Percentiles rank a stretch among this genome's conserved stretches.
phyloP scores from a whole-genome alignment of 495 filamentous ascomycete species.

The Ascodesmis nigricans region DNA sequence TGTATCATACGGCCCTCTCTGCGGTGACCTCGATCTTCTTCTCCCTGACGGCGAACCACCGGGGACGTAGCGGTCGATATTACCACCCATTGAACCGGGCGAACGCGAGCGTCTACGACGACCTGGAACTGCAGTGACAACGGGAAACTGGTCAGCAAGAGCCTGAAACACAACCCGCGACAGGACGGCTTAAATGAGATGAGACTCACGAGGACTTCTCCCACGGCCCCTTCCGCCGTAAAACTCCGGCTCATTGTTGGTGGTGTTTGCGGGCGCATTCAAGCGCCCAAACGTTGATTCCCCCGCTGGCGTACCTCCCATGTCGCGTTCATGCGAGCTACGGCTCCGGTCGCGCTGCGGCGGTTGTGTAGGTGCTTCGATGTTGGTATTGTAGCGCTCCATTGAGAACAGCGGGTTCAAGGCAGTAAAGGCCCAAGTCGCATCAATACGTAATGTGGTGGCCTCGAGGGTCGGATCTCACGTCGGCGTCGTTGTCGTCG shows the following conservation, averaged over 20 bases:
- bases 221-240: slow-evolving; percentile 19
- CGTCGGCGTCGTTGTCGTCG: too few relatives aligned
- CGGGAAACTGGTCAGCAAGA: slow-evolving; percentile 1
- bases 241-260: too few relatives aligned
- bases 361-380: too few relatives aligned
- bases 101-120: slow-evolving; percentile 20
- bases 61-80: slow-evolving; percentile 22
- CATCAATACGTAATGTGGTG: too few relatives aligned
- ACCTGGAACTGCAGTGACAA: slow-evolving; percentile 9
- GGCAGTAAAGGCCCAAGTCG: too few relatives aligned
- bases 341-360: slow-evolving; percentile 19
- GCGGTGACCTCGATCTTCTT: too few relatives aligned
- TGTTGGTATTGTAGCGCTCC: too few relatives aligned
- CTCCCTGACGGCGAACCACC: slow-evolving; percentile 14
- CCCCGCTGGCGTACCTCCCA: slow-evolving; percentile 12
- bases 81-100: slow-evolving; percentile 11
- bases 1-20: too few relatives aligned
- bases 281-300: too few relatives aligned
- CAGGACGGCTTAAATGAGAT: not conserved
- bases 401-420: too few relatives aligned
- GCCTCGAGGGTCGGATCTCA: too few relatives aligned
- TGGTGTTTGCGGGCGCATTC: too few relatives aligned
- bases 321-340: slow-evolving; percentile 18
- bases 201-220: slow-evolving; percentile 18
- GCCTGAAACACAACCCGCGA: slow-evolving; percentile 1